Evolutionary conservation across 208 protist species (phyloP), one percentile per base, ranked within the genome.

Genomic region (Crithidia fasciculata): DNA sequence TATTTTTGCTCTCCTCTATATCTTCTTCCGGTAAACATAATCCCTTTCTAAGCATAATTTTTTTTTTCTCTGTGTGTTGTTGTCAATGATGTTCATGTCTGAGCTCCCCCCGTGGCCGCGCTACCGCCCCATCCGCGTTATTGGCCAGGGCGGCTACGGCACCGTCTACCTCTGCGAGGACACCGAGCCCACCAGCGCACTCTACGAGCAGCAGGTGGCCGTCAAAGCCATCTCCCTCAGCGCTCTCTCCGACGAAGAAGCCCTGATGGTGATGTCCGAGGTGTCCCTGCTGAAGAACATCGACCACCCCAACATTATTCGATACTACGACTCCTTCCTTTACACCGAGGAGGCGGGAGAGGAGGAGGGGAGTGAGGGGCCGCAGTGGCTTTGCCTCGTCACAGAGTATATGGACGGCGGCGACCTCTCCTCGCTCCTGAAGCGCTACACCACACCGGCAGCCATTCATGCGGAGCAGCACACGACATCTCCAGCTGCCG

Each of bases 321-420:
- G 68, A 9, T 98, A 92, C 72, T 66, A 93, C 58, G 95, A 98
- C 70, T 92, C 76, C 43, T 98, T 96, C 72, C 76, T 91, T 13
- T 85, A 96, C 69, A 66, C 83, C 3, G 65, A 68, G 13, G 80
- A 84, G 57, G 65, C 78, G 4, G 65, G 13, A 16, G 36, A 69
- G 0, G 39, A 59, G 4, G 37, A 28, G 16, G 45, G 13, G 28
- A 47, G 19, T 28, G 44, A 58, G 37, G 41, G 16, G 5, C 47
- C 57, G 59, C 74, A 78, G 60, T 88, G 82, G 70, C 69, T 97
- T 50, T 97, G 93, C 64, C 63, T 94, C 16, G 93, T 97, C 18
- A 87, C 89, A 5, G 93, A 97, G 79, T 97, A 95, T 81, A 80
- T 86, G 63, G 82, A 88, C n/a, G 91, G 91, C 44, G 89, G 93